Evolutionary conservation across 2,329 filamentous ascomycete genomes (phyloP), one percentile per base, ranked within the genome.

Genomic region (Cercospora berteroae): DNA sequence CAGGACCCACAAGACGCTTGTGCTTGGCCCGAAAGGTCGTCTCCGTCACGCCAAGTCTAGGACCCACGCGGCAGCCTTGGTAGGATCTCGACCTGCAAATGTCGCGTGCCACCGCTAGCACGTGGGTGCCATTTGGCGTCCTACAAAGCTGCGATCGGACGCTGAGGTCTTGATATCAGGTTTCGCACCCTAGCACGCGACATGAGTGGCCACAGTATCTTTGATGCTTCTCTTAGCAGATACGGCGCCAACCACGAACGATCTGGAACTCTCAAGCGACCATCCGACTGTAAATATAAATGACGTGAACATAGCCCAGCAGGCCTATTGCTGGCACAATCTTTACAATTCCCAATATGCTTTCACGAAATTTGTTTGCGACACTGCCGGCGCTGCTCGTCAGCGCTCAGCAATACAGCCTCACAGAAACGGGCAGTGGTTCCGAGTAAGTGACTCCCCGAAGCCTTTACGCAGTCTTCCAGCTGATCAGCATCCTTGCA

Each of bases 381-480:
- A 33, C 60, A 27, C 10, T 63, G 23, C 10, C 27, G 10, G 60
- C 60, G n/a, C 44, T 63, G 6, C 18, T 63, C 44, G 44, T 18
- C 27, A 3, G 27, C 25, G 42, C 60, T 56, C 60, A 63, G 18
- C 60, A 63, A 23, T 63, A 55, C 60, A 63, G 60, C 42, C 44
- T 52, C 16, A 55, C 44, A 7, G 42, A 63, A 55, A 63, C 44
- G 9, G 60, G 60, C 42, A 62, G n/a, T 62, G 59, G 59, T 62
- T 62, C 10, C 42, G 59, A 16, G 59, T 62, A 33, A 50, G 42
- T 31, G 31, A 48, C 23, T 25, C 12, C 5, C 13, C 16, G 39
- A n/a, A 50, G 48, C 48, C 2, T 23, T 50, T 23, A 20, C 18
- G 9, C 18, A 7, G 44, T 23, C 20, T 23, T 5, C 5, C 20